phyloP scores from a whole-genome alignment of 2,329 filamentous ascomycete species.

The Grosmannia clavigera region DNA sequence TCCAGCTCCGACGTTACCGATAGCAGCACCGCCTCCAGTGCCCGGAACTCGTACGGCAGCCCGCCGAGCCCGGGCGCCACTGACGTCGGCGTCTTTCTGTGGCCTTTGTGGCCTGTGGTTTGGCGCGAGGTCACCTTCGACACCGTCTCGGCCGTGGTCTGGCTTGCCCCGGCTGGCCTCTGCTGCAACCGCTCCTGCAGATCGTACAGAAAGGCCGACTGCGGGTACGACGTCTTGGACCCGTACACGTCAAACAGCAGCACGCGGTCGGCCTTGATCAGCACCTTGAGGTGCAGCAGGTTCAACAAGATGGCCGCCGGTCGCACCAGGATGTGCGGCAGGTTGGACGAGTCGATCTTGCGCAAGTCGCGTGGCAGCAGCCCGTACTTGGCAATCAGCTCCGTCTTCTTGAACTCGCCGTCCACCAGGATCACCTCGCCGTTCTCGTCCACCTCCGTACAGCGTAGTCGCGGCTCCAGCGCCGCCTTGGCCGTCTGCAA shows the following conservation, averaged over 20 bases:
- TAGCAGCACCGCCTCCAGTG: conserved; percentile 86
- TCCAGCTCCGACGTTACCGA: conserved; percentile 87
- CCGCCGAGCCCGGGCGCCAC: conserved; percentile 26
- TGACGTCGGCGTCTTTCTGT: not conserved
- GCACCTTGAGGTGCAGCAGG: conserved; percentile 84
- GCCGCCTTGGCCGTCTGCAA: conserved; percentile 63
- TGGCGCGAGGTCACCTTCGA: not conserved
- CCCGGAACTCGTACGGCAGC: conserved; percentile 90
- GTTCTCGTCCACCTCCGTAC: conserved; percentile 87
- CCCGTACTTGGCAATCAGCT: conserved; percentile 94
- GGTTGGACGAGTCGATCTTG: conserved; percentile 92
- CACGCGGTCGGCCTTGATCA: conserved; percentile 87
- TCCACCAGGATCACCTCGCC: conserved; percentile 88
- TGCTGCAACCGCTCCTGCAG: conserved; percentile 85
- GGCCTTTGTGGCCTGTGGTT: not conserved
- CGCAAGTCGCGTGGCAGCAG: conserved; percentile 86
- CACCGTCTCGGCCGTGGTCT: not conserved
- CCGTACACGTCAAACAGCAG: conserved; percentile 95
- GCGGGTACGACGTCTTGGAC: conserved; percentile 84
- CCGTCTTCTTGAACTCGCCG: conserved; percentile 94
- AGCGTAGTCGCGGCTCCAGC: conserved; percentile 75
- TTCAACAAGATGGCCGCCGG: conserved; percentile 91
- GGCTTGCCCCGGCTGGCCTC: conserved; percentile 27
- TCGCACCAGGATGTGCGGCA: conserved; percentile 90
- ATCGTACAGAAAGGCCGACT: conserved; percentile 97